Base-by-base conservation (phyloP, 768 basidiomycete species). In the Trametes gibbosa region DNA sequence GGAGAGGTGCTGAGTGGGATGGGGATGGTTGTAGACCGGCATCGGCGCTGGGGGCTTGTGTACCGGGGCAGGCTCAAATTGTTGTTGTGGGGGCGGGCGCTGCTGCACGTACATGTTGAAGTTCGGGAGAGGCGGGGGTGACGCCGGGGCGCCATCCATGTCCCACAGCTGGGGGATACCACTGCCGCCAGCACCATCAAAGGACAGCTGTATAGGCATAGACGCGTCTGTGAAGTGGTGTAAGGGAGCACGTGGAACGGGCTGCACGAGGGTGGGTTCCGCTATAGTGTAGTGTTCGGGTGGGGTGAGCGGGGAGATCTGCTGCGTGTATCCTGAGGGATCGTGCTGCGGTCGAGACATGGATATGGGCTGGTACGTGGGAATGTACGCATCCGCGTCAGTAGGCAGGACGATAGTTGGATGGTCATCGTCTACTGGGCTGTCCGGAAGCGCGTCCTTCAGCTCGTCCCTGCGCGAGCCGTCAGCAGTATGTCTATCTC, bases 81-180 rank as follows among this genome's bases (percentile, higher is more conserved):
- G 49, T 9, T 51, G 54, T 10, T 47, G 53, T 17, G 45, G 58
- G 21, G 46, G 60, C 29, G 32, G 55, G 12, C 35, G 40, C 17
- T 51, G 40, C 17, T 51, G 25, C 51, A 51, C 45, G 52, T 53
- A 58, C 56, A 57, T 49, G 32, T 49, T 50, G 41, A 62, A 58
- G 24, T 53, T 48, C 21, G 61, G 47, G 6, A 58, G 47, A 16
- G 61, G 61, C 16, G 61, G 61, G 21, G 61, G 61, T 2, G 61
- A 62, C 4, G 61, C 55, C n/a, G 61, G 61, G 34, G 61, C 61
- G 9, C 56, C 61, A 32, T 62, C 56, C 61, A 62, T 62, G 43
- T 58, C 54, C 61, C 61, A 62, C 5, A 62, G 56, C 47, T 62
- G 61, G 7, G 50, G 56, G 13, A 61, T 42, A 24, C 54, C 50